A percentile compares a stretch with the other conserved stretches of the same genome.
Evolutionary conservation across 345 rosid species (phyloP).

Genomic region (Linum usitatissimum): DNA sequence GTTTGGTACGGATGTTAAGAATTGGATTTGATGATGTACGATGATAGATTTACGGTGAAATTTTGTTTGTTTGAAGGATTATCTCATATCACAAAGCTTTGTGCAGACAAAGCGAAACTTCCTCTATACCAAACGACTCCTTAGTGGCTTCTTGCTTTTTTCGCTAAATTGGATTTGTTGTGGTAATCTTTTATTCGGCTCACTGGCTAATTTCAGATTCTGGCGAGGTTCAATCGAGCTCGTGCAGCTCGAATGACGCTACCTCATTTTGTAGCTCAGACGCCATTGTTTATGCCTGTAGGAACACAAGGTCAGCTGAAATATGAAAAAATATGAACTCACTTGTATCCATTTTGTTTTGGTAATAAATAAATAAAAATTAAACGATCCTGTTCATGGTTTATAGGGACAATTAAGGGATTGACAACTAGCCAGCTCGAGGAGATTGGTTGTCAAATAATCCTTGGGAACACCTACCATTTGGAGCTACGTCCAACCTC

Average conservation of each 20-base stretch:
- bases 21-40: too few relatives aligned
- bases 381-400: constrained; percentile 15
- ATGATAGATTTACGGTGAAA: too few relatives aligned
- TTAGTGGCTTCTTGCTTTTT: too few relatives aligned
- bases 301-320: constrained; percentile 57
- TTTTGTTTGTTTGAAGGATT: too few relatives aligned
- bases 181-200: too few relatives aligned
- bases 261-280: constrained; percentile 57
- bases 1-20: too few relatives aligned
- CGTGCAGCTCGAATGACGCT: constrained; percentile 67
- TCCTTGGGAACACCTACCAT: constrained; percentile 80
- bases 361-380: not conserved
- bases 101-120: too few relatives aligned
- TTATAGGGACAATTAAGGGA: constrained; percentile 68
- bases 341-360: not conserved
- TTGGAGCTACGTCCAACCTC: constrained; percentile 75
- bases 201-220: constrained; percentile 26
- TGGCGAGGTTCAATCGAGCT: constrained; percentile 70
- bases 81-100: too few relatives aligned
- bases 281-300: constrained; percentile 82
- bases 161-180: not conserved
- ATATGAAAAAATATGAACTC: not conserved
- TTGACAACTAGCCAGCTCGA: constrained; percentile 62
- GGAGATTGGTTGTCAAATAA: constrained; percentile 81
- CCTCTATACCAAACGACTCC: too few relatives aligned